A percentile compares a stretch with the other conserved stretches of the same genome.
Conservation (phyloP, 2,329 filamentous ascomycete genomes). For the Phyllosticta paracitricarpa region DNA sequence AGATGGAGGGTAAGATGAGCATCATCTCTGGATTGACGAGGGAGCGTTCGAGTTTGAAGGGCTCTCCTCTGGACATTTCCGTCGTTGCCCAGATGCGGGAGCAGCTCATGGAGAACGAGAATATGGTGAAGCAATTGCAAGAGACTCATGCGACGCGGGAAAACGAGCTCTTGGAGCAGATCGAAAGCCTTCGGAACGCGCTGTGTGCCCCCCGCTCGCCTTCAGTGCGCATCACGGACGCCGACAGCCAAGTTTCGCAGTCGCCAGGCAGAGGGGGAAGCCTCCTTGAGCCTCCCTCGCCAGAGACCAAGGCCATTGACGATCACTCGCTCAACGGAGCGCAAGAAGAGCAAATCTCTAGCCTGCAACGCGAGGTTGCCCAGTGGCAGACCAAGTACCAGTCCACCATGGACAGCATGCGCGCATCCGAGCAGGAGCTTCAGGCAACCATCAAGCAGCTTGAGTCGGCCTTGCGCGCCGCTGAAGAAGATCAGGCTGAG, state of each 20-base stretch:
- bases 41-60: conserved; percentile 81
- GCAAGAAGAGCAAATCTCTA: conserved; percentile 50
- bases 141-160: conserved; percentile 65
- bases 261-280: conserved; percentile 24
- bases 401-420: conserved; percentile 58
- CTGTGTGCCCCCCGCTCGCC: conserved; percentile 26
- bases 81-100: conserved; percentile 80
- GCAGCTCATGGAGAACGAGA: conserved; percentile 77
- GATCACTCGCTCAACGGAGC: conserved; percentile 13
- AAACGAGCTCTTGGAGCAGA: conserved; percentile 59
- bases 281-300: conserved; percentile 28
- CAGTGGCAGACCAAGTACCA: conserved; percentile 71
- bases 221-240: conserved; percentile 8
- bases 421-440: conserved; percentile 62
- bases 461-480: conserved; percentile 46
- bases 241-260: background rate
- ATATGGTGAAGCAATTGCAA: conserved; percentile 63
- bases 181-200: conserved; percentile 56
- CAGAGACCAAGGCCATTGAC: conserved; percentile 19
- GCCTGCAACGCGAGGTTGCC: conserved; percentile 61
- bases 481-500: conserved; percentile 26
- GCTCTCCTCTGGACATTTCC: conserved; percentile 79
- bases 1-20: conserved; percentile 94
- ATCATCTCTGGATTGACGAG: conserved; percentile 91
- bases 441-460: conserved; percentile 63